Evolutionary conservation across 2,329 filamentous ascomycete species (phyloP), one percentile per base, ranked within the genome.

Genomic region (Colletotrichum gloeosporioides): DNA sequence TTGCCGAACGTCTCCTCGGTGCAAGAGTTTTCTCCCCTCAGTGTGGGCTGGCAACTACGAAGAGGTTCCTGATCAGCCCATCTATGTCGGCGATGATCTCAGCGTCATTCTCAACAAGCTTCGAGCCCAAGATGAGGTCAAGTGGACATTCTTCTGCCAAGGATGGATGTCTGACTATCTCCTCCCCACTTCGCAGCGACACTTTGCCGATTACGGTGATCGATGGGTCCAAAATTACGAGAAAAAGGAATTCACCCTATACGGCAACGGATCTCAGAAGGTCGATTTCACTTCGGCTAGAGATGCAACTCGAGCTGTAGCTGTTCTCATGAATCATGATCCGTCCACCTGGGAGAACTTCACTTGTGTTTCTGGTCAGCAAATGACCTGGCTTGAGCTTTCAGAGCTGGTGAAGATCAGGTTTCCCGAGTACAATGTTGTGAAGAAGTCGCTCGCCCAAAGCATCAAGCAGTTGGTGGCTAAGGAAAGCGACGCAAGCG

Each of bases 321-420:
- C 25, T 29, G 13, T 59, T 16, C 55, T 29, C 16, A 15, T 59
- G 0, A 0, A 0, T 59, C 55, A 59, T 6, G 55, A 29, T 10
- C 16, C 55, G 13, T 27, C 27, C 4, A 29, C 13, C 15, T 59
- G 55, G 55, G 55, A 59, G 27, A 22, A 15, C 22, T 59, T 16
- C 16, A 59, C 55, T 2, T 29, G 55, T 29, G 55, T 59, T 12
- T 59, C 55, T 18, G 55, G 55, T 13, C 55, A 59, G 55, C 55
- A 59, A 59, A 59, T 29, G 55, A 59, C 55, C 3, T 59, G 25
- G 55, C 22, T 25, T 0, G 55, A 29, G 55, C 55, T 59, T 27
- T 10, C 13, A 29, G 4, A 59, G 1, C 12, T 59, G 2, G 55
- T 18, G 15, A 29, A 59, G 25, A 0, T 2, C 16, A 16, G 25